phyloP scores from a whole-genome alignment of 352 stramenopile species.

The Halophytophthora batemanensis region DNA sequence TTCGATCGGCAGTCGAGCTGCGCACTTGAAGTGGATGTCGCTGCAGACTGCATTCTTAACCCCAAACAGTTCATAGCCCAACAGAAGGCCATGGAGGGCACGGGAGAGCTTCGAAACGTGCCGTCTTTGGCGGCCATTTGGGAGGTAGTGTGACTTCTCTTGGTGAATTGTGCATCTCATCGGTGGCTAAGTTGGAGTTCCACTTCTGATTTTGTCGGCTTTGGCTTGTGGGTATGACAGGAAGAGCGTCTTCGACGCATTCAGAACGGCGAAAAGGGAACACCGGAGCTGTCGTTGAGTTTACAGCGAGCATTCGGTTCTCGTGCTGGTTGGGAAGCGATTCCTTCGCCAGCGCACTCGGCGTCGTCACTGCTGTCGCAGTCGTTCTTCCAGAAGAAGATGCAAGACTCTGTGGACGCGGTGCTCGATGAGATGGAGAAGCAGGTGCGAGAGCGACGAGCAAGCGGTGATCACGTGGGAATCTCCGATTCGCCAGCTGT shows the following conservation, averaged over 20 bases:
- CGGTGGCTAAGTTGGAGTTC: not conserved
- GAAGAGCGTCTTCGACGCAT: slow-evolving; percentile 62
- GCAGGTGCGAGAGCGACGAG: slow-evolving; percentile 10
- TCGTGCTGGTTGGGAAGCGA: slow-evolving; percentile 11
- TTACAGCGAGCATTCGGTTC: slow-evolving; percentile 37
- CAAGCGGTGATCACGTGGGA: slow-evolving; percentile 1
- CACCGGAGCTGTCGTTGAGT: slow-evolving; percentile 49
- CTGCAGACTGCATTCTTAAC: slow-evolving; percentile 68
- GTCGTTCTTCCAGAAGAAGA: slow-evolving; percentile 79
- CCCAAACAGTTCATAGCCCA: slow-evolving; percentile 39
- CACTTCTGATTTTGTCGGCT: slow-evolving; percentile 1
- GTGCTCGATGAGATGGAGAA: slow-evolving; percentile 51
- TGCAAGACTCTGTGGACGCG: slow-evolving; percentile 56
- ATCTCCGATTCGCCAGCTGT: slow-evolving; percentile 7
- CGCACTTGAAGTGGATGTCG: slow-evolving; percentile 69
- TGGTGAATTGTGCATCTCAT: not conserved
- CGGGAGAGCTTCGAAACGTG: slow-evolving; percentile 53
- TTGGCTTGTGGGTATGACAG: slow-evolving; percentile 25
- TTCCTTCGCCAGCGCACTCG: slow-evolving; percentile 30
- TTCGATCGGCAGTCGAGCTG: slow-evolving; percentile 72
- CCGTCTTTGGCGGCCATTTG: slow-evolving; percentile 79
- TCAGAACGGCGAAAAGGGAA: slow-evolving; percentile 45
- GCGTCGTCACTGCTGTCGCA: slow-evolving; percentile 66
- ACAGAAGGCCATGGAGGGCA: slow-evolving; percentile 37
- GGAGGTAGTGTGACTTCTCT: slow-evolving; percentile 38